phyloP scores from a whole-genome alignment of 2,329 filamentous ascomycete species.

The Thermochaetoides dissita region DNA sequence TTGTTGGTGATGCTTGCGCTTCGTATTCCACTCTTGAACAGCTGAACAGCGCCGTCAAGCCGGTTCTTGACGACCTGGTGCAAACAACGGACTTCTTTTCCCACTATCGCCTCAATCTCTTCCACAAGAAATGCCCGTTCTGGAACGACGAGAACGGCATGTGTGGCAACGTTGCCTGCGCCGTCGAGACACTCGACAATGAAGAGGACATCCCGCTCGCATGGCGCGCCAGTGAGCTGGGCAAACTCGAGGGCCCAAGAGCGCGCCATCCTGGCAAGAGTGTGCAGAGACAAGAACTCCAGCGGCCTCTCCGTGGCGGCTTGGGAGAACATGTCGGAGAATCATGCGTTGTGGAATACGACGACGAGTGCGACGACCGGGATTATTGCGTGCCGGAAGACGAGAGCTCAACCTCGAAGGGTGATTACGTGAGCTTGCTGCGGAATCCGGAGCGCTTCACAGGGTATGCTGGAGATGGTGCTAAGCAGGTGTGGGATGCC shows the following conservation, averaged over 20 bases:
- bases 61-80: conserved; percentile 67
- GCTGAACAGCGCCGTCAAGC: conserved; percentile 64
- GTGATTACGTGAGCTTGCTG: conserved; percentile 88
- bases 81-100: conserved; percentile 93
- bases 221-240: conserved; percentile 83
- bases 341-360: conserved; percentile 93
- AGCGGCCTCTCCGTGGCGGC: conserved; percentile 65
- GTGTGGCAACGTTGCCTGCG: conserved; percentile 94
- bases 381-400: conserved; percentile 97
- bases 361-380: conserved; percentile 90
- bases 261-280: conserved; percentile 75
- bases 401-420: conserved; percentile 71
- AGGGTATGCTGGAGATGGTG: conserved; percentile 73
- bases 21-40: conserved; percentile 82
- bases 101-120: conserved; percentile 90
- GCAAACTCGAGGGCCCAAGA: conserved; percentile 80
- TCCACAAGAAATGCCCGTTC: conserved; percentile 87
- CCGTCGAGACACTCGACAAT: conserved; percentile 87
- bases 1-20: conserved; percentile 86
- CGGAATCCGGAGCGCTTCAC: conserved; percentile 94
- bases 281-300: conserved; percentile 54
- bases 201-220: conserved; percentile 85
- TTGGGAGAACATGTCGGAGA: conserved; percentile 81
- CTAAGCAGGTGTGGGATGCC: conserved; percentile 87
- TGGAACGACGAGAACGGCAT: conserved; percentile 88